Conservation (phyloP, 805 yeast species). For the Myxozyma sirexii region DNA sequence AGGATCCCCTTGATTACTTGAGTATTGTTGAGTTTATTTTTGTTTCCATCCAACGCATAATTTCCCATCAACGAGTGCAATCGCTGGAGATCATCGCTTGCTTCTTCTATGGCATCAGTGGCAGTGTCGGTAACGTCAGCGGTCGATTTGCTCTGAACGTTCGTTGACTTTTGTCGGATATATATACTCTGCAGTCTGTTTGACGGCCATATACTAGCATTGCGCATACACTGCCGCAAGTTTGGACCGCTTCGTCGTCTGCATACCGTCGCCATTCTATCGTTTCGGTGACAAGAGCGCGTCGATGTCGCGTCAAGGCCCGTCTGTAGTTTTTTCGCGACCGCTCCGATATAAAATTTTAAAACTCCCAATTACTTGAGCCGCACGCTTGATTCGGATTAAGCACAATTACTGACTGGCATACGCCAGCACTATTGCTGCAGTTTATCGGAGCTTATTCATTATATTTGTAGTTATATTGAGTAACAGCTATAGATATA, state of each 20-base stretch:
- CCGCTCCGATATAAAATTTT: background rate
- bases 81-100: background rate
- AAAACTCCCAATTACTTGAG: background rate
- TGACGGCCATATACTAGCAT: background rate
- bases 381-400: background rate
- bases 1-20: constrained; percentile 13
- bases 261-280: too few relatives aligned
- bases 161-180: background rate
- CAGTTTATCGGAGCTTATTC: too few relatives aligned
- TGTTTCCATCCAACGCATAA: background rate
- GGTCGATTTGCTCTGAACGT: background rate
- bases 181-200: background rate
- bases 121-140: background rate
- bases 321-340: background rate
- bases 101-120: background rate
- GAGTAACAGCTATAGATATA: too few relatives aligned
- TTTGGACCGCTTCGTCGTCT: too few relatives aligned
- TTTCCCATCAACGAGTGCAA: background rate
- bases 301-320: background rate
- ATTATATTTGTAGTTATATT: too few relatives aligned
- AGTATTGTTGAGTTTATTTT: constrained; percentile 1
- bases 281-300: background rate
- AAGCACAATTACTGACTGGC: too few relatives aligned
- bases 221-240: too few relatives aligned
- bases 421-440: too few relatives aligned